Conservation (phyloP, 78 protist species). For the Protostelium mycophagum region DNA sequence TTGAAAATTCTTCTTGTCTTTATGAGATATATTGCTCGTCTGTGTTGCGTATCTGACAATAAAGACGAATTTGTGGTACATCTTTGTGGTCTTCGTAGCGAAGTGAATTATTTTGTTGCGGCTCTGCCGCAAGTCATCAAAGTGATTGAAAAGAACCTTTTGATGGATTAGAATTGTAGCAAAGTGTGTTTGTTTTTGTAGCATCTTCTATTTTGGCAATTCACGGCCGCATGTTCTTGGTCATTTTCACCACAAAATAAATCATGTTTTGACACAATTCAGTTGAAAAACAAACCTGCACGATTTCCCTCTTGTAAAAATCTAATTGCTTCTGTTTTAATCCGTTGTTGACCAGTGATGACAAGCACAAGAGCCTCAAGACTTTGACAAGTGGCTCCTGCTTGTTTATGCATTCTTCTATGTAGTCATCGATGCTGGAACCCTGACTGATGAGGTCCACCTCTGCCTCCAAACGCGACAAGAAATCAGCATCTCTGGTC, state of each 20-base stretch:
- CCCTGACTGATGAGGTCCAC: conserved; percentile 13
- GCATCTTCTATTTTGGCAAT: too few relatives aligned
- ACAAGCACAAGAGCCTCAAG: conserved; percentile 72
- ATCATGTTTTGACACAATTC: neutral
- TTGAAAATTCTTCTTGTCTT: neutral
- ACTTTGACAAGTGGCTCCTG: conserved; percentile 67
- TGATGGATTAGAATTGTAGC: too few relatives aligned
- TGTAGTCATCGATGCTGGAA: conserved; percentile 27
- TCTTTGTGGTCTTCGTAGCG: too few relatives aligned
- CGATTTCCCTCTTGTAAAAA: conserved; percentile 20
- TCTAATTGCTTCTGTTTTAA: conserved; percentile 50
- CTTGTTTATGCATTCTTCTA: conserved; percentile 65
- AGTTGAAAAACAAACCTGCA: conserved; percentile 19
- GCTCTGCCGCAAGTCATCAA: too few relatives aligned
- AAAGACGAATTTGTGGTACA: too few relatives aligned
- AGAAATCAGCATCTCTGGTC: conserved; percentile 15
- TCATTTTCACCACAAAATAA: too few relatives aligned
- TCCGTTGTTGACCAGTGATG: conserved; percentile 60
- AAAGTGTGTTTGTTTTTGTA: too few relatives aligned
- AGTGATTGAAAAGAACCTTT: too few relatives aligned
- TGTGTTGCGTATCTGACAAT: too few relatives aligned
- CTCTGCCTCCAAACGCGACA: conserved; percentile 32
- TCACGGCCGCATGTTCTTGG: too few relatives aligned
- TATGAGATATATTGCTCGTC: too few relatives aligned
- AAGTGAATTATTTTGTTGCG: conserved; percentile 2